Conservation (phyloP, 768 basidiomycete genomes). For the Calocybe gangraenosa region DNA sequence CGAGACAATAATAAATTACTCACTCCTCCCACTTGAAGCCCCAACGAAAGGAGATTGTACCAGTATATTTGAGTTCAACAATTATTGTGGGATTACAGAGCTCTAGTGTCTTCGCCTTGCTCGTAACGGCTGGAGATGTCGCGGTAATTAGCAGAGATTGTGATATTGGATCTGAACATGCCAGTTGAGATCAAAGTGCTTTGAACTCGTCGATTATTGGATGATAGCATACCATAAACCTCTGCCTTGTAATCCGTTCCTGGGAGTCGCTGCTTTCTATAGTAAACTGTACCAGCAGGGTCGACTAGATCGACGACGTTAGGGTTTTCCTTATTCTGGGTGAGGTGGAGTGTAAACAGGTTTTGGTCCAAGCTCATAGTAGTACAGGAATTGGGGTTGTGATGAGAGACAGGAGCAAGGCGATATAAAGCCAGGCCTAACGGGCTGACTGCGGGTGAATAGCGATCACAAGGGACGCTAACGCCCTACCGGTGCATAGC, state of each 20-base stretch:
- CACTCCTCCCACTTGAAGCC: conserved; percentile 80
- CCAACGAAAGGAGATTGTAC: conserved; percentile 74
- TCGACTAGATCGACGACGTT: conserved; percentile 70
- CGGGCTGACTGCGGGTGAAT: conserved; percentile 8
- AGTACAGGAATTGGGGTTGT: neutral
- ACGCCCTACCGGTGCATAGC: too few relatives aligned
- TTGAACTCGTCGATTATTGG: neutral
- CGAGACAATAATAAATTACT: conserved; percentile 25
- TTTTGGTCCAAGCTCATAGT: conserved; percentile 83
- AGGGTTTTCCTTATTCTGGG: conserved; percentile 53
- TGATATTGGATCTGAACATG: conserved; percentile 61
- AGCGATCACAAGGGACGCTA: neutral
- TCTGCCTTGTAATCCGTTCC: conserved; percentile 59
- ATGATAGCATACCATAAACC: conserved; percentile 50
- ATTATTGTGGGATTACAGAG: conserved; percentile 68
- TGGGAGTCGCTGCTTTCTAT: conserved; percentile 62
- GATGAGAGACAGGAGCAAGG: neutral
- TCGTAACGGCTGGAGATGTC: conserved; percentile 56
- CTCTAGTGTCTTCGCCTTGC: conserved; percentile 72
- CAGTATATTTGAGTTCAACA: conserved; percentile 72
- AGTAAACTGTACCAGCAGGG: conserved; percentile 57
- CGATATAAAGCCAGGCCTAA: conserved; percentile 6
- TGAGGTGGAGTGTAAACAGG: conserved; percentile 73
- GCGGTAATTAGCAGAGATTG: conserved; percentile 69
- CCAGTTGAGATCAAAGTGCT: neutral